Evolutionary conservation across 176 grass and related monocot genomes (phyloP).

Genomic region (Ampelocalamus luodianensis): DNA sequence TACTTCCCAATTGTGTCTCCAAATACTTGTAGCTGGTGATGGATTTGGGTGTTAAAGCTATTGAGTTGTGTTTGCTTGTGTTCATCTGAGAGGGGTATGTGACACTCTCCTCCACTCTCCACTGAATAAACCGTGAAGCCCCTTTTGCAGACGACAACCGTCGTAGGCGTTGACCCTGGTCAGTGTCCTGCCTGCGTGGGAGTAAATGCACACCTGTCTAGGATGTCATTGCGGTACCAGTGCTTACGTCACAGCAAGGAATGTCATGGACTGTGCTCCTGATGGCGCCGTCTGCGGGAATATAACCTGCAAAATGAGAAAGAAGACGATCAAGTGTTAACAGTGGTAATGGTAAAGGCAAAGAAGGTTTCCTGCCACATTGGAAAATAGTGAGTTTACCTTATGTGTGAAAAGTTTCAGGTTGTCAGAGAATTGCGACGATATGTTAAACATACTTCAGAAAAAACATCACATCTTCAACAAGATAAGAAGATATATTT

Average conservation of each 20-base stretch:
- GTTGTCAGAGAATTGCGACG: not conserved
- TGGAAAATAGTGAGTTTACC: conserved; percentile 13
- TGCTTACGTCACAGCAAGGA: conserved; percentile 7
- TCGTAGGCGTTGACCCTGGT: conserved; percentile 12
- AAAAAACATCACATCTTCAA: not conserved
- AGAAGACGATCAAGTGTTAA: conserved; percentile 4
- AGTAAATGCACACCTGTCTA: not conserved
- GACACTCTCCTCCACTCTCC: conserved; percentile 31
- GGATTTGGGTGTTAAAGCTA: too few relatives aligned
- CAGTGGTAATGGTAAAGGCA: not conserved
- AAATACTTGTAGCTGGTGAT: too few relatives aligned
- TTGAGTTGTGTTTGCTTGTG: too few relatives aligned
- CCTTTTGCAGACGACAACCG: not conserved
- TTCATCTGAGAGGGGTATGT: too few relatives aligned
- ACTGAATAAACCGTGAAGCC: conserved; percentile 22
- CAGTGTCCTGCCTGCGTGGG: not conserved
- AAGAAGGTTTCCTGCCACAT: conserved; percentile 14
- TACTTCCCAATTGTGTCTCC: too few relatives aligned
- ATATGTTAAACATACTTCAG: not conserved
- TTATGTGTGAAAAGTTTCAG: not conserved
- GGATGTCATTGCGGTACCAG: not conserved
- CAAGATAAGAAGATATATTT: not conserved
- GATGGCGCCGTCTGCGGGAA: not conserved
- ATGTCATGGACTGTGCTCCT: not conserved
- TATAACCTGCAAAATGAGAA: conserved; percentile 17